These are phyloP conservation scores for Diaporthe vaccinii DNA, from an alignment of 2,329 filamentous ascomycete species.

Conservation along the genomic window DNA sequence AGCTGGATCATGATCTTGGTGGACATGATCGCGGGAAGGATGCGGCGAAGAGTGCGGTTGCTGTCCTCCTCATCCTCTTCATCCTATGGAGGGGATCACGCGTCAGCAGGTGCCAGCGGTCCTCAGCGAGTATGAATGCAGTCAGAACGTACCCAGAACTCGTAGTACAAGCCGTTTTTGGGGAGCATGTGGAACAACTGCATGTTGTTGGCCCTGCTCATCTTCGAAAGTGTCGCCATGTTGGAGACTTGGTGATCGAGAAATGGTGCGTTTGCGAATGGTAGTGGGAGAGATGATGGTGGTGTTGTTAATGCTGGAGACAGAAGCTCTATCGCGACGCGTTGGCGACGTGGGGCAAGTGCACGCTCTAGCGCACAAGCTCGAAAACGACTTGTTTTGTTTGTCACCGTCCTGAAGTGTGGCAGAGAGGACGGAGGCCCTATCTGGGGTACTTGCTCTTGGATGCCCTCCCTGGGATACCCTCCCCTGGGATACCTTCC, in stretches of 20 bases:
- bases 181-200: background rate
- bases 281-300: background rate
- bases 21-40: background rate
- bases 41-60: background rate
- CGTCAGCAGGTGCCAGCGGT: background rate
- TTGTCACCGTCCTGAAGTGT: too few species aligned
- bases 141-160: background rate
- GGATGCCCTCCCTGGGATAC: too few species aligned
- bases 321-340: too few species aligned
- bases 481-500: too few species aligned
- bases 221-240: background rate
- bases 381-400: too few species aligned
- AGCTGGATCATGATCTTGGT: constrained; percentile 1
- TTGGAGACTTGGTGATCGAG: background rate
- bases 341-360: too few species aligned
- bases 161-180: constrained; percentile 4
- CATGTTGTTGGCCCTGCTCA: background rate
- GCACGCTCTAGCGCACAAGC: too few species aligned
- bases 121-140: too few species aligned
- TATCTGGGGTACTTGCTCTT: too few species aligned
- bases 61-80: background rate
- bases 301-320: background rate
- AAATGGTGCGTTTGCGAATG: background rate
- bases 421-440: too few species aligned
- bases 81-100: background rate